Base-by-base conservation (phyloP, 2,329 filamentous ascomycete genomes). In the Colletotrichum cereale region DNA sequence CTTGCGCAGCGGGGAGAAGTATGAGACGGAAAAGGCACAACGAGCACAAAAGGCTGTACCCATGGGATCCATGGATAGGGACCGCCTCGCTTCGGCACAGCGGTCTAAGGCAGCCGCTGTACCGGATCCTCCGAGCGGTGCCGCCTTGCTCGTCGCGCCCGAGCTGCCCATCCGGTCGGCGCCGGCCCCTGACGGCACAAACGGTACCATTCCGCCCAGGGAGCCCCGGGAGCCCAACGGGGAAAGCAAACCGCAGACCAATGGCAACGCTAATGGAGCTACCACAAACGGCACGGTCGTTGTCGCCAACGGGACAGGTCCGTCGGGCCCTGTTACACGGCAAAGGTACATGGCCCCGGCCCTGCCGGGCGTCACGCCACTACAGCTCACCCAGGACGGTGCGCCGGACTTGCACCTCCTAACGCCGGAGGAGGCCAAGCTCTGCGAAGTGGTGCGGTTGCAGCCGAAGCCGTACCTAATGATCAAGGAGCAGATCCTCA, bases 401-500 rank as follows among this genome's bases (percentile, higher is more conserved):
- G 91, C 93, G 0, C 88, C 93, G 0, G 96, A 98, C 79, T 82
- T 96, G 36, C 96, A 98, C 77, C 88, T 99, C 0, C 85, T 99
- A 53, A 94, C 93, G 0, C 87, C 91, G 0, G 94, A 97, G 74
- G 96, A 99, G 81, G 86, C 90, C 5, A 94, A 97, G 77, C 84
- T 99, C 0, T 99, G 96, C 83, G 93, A 93, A 76, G 88, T 92
- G 50, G 88, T 97, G 18, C 90, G 95, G 52, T 84, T 99, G 63
- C 93, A 96, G 81, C 96, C 96, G 0, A 99, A 99, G 84, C 94
- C 96, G 1, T 99, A 98, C 80, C 83, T 98, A 6, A 94, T 94
- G 78, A 94, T 98, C 82, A 99, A 99, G 82, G 95, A 98, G 80
- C 91, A 93, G 73, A 86, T 98, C n/a, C 82, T 98, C 63, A 93